Evolutionary conservation across 176 grass and related monocot genomes (phyloP), one percentile per base, ranked within the genome.

Genomic region (Oryza meridionalis): DNA sequence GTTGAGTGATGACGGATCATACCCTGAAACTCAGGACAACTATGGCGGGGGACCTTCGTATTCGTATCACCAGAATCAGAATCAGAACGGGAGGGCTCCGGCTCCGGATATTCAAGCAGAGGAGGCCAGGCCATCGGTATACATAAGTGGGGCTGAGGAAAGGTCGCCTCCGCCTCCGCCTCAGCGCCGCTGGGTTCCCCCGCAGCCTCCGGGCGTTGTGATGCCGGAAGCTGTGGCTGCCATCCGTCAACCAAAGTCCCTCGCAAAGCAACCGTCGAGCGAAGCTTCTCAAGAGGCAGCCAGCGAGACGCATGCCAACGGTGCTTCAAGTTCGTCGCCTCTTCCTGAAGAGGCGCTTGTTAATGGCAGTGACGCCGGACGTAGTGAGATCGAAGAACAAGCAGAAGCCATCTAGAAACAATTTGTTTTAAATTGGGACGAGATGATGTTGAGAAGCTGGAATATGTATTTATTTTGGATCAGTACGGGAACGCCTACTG

Each of bases 141-240:
- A 90, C 79, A 16, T 46, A 75, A 26, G 17, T 7, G 78, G 81
- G 25, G 62, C 63, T 47, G 84, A 85, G 70, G 91, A 92, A 65
- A 88, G 79, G 22, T 55, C n/a, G 1, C 78, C 68, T 0, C 78
- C 68, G 0, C 81, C 80, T 32, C 78, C 68, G 0, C 81, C 80
- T 32, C 90, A 83, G 80, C 88, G 72, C 32, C 87, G 76, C 65
- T 97, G 95, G 95, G 88, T 94, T 9, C 92, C 88, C 26, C 90
- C 92, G 69, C 89, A 94, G 69, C 89, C 91, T 70, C 91, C 96
- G 25, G 25, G 87, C 10, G 89, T 99, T 9, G 75, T 29, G 26
- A 90, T 96, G 89, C 88, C 96, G 42, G 96, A 96, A 82, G 96
- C 93, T 5, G 86, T 75, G 2, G 82, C 90, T 12, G 93, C 88